phyloP scores from a whole-genome alignment of 1,139 yeast genomes.

The Suhomyces choctaworum region DNA sequence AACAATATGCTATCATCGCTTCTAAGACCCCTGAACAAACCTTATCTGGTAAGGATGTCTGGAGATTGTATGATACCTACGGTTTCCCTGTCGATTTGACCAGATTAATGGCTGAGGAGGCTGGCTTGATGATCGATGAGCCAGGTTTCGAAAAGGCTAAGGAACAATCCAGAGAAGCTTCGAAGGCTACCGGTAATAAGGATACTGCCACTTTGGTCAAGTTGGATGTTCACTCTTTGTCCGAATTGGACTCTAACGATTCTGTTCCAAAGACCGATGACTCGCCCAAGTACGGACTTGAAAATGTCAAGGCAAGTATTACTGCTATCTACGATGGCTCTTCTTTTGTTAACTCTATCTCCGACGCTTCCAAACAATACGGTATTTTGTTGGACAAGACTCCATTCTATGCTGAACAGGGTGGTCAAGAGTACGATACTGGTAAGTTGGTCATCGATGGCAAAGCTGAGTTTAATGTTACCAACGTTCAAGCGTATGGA shows the following conservation, averaged over 20 bases:
- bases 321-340: constrained; percentile 73
- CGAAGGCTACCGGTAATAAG: constrained; percentile 78
- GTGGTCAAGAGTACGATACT: constrained; percentile 97
- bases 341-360: constrained; percentile 49
- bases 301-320: constrained; percentile 61
- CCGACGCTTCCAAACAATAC: constrained; percentile 51
- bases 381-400: constrained; percentile 87
- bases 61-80: constrained; percentile 98
- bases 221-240: constrained; percentile 87
- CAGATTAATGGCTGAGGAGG: constrained; percentile 97
- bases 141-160: constrained; percentile 88
- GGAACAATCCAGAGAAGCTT: constrained; percentile 87
- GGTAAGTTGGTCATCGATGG: constrained; percentile 93
- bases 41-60: constrained; percentile 89
- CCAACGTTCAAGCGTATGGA: constrained; percentile 87
- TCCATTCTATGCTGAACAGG: constrained; percentile 97
- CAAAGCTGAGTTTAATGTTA: constrained; percentile 79
- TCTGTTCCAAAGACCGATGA: constrained; percentile 83
- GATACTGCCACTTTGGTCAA: constrained; percentile 63
- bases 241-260: constrained; percentile 57
- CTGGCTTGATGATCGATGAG: constrained; percentile 90
- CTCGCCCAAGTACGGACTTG: constrained; percentile 66
- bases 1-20: constrained; percentile 86
- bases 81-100: constrained; percentile 99
- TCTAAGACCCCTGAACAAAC: constrained; percentile 72